These are phyloP conservation scores for Cryptococcus hybrid DNA, from an alignment of 1,284 basidiomycete species.

Conservation along the genomic window DNA sequence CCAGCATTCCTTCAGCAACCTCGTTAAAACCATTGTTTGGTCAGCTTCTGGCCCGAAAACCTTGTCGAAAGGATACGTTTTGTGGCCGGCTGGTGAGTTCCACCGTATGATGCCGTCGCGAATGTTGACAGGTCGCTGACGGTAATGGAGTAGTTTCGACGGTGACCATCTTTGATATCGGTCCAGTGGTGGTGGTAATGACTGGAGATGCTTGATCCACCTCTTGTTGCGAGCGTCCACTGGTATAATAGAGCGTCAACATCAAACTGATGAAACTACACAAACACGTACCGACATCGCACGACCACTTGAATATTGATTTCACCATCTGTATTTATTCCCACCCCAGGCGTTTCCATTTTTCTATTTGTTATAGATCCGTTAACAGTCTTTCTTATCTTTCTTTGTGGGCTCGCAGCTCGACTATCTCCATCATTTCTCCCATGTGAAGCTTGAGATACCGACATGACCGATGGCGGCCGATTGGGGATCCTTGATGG, in stretches of 20 bases:
- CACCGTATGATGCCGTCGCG: conserved; percentile 55
- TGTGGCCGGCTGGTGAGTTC: conserved; percentile 49
- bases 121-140: conserved; percentile 49
- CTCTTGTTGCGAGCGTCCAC: conserved; percentile 64
- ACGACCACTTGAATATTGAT: conserved; percentile 88
- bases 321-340: conserved; percentile 27
- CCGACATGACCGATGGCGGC: conserved; percentile 23
- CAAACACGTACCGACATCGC: conserved; percentile 64
- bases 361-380: conserved; percentile 8
- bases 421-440: conserved; percentile 10
- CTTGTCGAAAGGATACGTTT: conserved; percentile 85
- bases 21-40: conserved; percentile 89
- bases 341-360: conserved; percentile 9
- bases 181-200: conserved; percentile 71
- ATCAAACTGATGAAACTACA: neutral
- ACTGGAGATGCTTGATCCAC: conserved; percentile 75
- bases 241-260: conserved; percentile 48
- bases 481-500: conserved; percentile 23
- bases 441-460: conserved; percentile 13
- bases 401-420: conserved; percentile 21
- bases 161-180: conserved; percentile 69
- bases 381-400: conserved; percentile 6
- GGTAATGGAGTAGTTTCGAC: conserved; percentile 62
- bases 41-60: conserved; percentile 98
- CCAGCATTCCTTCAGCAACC: conserved; percentile 87